Conservation (phyloP, 2,329 filamentous ascomycete genomes). For the Drechslerella dactyloides region DNA sequence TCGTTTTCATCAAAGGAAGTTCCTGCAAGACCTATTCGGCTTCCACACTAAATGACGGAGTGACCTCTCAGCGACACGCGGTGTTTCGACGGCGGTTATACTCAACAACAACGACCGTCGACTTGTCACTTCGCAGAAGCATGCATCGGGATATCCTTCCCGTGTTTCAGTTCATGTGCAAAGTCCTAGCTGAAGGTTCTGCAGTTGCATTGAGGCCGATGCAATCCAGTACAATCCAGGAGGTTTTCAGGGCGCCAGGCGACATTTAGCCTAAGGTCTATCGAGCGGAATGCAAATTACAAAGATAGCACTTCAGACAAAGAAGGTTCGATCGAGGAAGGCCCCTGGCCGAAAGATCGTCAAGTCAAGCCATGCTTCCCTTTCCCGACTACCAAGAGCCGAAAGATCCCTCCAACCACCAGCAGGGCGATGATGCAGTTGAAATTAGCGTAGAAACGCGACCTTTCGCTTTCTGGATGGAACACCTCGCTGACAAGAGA, state of each 20-base stretch:
- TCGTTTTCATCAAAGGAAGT: too few species aligned
- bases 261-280: constrained; percentile 1
- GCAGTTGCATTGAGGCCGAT: not conserved
- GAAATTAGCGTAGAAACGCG: too few species aligned
- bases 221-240: not conserved
- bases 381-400: not conserved
- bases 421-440: too few species aligned
- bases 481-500: not conserved
- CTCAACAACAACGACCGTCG: not conserved
- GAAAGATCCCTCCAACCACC: not conserved
- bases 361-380: not conserved
- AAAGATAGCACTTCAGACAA: constrained; percentile 1
- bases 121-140: not conserved
- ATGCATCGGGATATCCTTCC: constrained; percentile 7
- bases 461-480: not conserved
- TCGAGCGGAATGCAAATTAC: constrained; percentile 1
- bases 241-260: not conserved
- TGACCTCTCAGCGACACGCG: too few species aligned
- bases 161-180: constrained; percentile 25
- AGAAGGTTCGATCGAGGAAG: constrained; percentile 6
- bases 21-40: too few species aligned
- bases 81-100: too few species aligned
- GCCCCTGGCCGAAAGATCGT: not conserved
- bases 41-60: too few species aligned
- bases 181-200: constrained; percentile 6